Evolutionary conservation across 2,329 filamentous ascomycete genomes (phyloP), one percentile per base, ranked within the genome.

Genomic region (Cercospora brassicicola): DNA sequence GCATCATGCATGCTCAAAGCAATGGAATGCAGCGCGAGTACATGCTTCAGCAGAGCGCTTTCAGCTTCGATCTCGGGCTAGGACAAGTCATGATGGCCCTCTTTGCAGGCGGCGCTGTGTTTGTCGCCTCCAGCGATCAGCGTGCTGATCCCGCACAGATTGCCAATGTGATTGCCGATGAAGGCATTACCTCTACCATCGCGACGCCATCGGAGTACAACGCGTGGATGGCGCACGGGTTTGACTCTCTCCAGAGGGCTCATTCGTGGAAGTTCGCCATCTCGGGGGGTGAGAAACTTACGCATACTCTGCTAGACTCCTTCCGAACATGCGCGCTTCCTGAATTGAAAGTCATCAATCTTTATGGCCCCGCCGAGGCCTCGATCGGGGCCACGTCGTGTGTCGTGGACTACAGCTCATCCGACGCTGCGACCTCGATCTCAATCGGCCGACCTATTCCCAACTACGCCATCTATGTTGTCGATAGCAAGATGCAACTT

Each of bases 191-290:
- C 0, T 76, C 73, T 53, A 84, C 81, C 0, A 70, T 66, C 1
- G 77, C 76, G 2, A 82, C 80, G 0, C 82, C 83, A 0, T 80
- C 83, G 0, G 82, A 85, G 67, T 81, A 80, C 57, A 4, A 20
- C 0, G 30, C 60, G 20, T 75, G 73, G 73, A 5, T 78, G 6
- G n/a, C 56, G n/a, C 62, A 63, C 26, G 67, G 48, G 11, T 20
- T 15, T 3, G 36, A 31, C 6, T 28, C 51, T 33, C 31, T 63
- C 8, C 15, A 18, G 11, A n/a, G 56, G 8, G 31, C 59, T n/a
- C 61, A 36, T 0, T 15, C n/a, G 0, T 82, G 79, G 78, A 61
- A 65, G 5, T 62, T 64, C 18, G 80, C 79, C 0, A 71, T 73
- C 13, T 62, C 18, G 0, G 80, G 74, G 3, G 80, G 80, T 13